Evolutionary conservation across 2,329 filamentous ascomycete species (phyloP), one percentile per base, ranked within the genome.

Genomic region (Lasiodiplodia sp.): DNA sequence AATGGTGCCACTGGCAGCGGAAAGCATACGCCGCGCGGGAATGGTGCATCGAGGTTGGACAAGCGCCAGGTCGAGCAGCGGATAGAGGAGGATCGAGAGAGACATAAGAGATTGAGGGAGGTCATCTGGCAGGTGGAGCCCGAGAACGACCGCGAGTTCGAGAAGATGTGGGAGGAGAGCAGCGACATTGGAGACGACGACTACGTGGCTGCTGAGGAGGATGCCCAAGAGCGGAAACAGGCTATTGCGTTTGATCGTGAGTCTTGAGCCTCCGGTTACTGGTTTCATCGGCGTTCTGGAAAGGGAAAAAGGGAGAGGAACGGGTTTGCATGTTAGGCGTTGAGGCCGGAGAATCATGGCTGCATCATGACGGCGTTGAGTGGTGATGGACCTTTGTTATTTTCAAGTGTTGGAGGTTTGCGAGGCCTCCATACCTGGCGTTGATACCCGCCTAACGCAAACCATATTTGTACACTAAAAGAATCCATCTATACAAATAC

Each of bases 11-110:
- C 68, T 4, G 72, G 66, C 4, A 72, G 70, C 31, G 67, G 38
- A 21, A 57, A 53, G 25, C 58, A 68, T 7, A 68, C 67, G 28
- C 51, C 28, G 53, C 71, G 63, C 38, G 66, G 47, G 56, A 82
- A 81, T 66, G 83, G 83, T 3, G 75, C 75, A 11, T 79, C 84
- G 55, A 83, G 85, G 64, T 79, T 96, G 64, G 93, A 97, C 75
- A 96, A 95, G 81, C 87, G 91, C 68, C 92, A 97, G 81, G 92
- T 97, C 66, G 94, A 98, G 81, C 94, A 98, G 83, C 87, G 96
- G 51, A 97, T 99, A 71, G 96, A 99, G 74, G 96, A 99, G 81
- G 96, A 99, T 79, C 86, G 96, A 3, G 96, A 99, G 79, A 85
- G 96, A 53, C 96, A 99, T 80, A 99, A 99, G 84, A 85, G 95